Percentiles rank a stretch among this genome's conserved stretches.
phyloP scores from a whole-genome alignment of 2,329 filamentous ascomycete species.

The Penicillium sp. region DNA sequence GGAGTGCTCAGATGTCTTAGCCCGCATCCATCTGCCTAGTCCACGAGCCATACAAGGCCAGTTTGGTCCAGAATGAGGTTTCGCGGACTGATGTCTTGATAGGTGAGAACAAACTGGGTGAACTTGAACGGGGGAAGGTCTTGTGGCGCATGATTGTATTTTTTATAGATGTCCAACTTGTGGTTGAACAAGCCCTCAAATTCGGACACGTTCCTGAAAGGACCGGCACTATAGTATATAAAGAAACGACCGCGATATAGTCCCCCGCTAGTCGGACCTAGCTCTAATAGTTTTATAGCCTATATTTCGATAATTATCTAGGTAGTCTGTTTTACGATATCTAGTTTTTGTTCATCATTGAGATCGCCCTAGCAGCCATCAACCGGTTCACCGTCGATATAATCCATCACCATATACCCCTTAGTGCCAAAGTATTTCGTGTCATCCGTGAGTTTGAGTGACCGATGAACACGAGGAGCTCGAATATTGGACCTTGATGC shows the following conservation, averaged over 20 bases:
- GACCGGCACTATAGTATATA: conserved; percentile 20
- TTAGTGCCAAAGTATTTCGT: conserved; percentile 18
- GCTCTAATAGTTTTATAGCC: conserved; percentile 1
- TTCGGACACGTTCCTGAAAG: conserved; percentile 14
- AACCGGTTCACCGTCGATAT: conserved; percentile 21
- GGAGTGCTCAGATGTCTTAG: too few relatives aligned
- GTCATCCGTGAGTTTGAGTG: conserved; percentile 17
- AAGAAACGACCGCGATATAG: conserved; percentile 18
- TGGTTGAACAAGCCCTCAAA: conserved; percentile 20
- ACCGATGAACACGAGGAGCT: conserved; percentile 19
- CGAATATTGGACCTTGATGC: conserved; percentile 16
- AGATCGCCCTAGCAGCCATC: conserved; percentile 18
- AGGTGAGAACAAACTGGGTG: conserved; percentile 14
- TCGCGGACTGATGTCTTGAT: conserved; percentile 17
- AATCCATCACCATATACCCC: conserved; percentile 28
- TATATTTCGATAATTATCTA: neutral
- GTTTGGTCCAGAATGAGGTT: conserved; percentile 14
- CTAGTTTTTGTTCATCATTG: neutral
- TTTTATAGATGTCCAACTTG: conserved; percentile 21
- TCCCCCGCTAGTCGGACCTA: conserved; percentile 15
- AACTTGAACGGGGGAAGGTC: conserved; percentile 14
- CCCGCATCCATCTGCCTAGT: conserved; percentile 9
- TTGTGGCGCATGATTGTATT: conserved; percentile 7
- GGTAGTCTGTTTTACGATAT: neutral
- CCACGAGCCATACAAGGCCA: conserved; percentile 2